These are phyloP conservation scores for Termitomyces sp. DNA, from an alignment of 768 basidiomycete species.

Conservation along the genomic window DNA sequence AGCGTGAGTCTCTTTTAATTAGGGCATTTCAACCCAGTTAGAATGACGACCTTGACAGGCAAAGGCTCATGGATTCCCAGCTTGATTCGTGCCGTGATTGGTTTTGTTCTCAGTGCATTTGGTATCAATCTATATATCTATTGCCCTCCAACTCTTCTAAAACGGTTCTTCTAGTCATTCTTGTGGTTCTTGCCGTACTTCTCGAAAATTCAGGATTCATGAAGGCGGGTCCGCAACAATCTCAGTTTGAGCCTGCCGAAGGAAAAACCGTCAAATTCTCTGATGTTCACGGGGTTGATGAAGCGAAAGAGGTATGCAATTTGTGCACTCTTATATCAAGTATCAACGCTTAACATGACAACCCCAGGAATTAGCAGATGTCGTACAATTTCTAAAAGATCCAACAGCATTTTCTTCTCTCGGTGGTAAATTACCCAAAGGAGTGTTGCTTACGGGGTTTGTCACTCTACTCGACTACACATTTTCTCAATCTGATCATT, in stretches of 20 bases:
- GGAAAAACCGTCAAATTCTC: conserved; percentile 85
- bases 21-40: not conserved
- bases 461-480: conserved; percentile 10
- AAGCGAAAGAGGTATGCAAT: conserved; percentile 81
- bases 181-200: conserved; percentile 84
- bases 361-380: conserved; percentile 81
- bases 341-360: conserved; percentile 5
- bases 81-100: conserved; percentile 56
- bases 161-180: conserved; percentile 49
- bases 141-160: not conserved
- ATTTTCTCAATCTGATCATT: not conserved
- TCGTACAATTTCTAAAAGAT: conserved; percentile 94
- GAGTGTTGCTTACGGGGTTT: conserved; percentile 82
- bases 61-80: conserved; percentile 66
- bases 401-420: conserved; percentile 86
- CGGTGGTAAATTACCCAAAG: conserved; percentile 93
- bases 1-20: conserved; percentile 50
- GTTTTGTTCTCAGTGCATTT: conserved; percentile 53
- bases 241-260: conserved; percentile 80
- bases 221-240: conserved; percentile 78
- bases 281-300: conserved; percentile 97
- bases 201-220: conserved; percentile 92
- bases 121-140: conserved; percentile 43
- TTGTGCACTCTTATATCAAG: not conserved
- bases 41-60: conserved; percentile 35